Evolutionary conservation across 192 early-diverging fungal species (phyloP).

Genomic region (Coemansia sp.): DNA sequence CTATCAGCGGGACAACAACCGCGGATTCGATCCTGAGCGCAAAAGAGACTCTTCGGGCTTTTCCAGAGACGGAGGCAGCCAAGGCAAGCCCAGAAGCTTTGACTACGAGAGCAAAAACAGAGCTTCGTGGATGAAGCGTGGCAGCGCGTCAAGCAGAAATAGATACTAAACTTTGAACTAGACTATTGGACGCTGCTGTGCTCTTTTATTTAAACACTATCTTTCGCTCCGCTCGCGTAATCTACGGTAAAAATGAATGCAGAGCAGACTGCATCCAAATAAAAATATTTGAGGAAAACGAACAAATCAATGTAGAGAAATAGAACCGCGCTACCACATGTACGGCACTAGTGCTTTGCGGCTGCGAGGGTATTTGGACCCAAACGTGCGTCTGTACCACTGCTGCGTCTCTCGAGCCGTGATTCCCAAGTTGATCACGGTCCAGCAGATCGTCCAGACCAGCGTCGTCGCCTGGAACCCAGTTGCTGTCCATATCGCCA

Average conservation of each 20-base stretch:
- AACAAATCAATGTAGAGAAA: no score
- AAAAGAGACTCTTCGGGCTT: neutral
- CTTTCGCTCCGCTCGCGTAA: no score
- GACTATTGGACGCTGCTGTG: no score
- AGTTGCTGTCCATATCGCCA: conserved; percentile 56
- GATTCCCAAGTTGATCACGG: conserved; percentile 59
- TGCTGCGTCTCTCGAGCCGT: conserved; percentile 61
- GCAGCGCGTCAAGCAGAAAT: conserved; percentile 1
- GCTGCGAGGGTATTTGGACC: conserved; percentile 39
- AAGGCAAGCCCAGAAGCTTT: neutral
- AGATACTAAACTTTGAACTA: neutral
- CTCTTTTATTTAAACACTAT: no score
- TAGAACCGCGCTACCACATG: conserved; percentile 18
- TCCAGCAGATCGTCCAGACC: conserved; percentile 58
- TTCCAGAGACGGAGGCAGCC: neutral
- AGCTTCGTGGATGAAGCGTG: conserved; percentile 16
- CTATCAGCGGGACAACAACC: neutral
- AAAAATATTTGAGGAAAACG: no score
- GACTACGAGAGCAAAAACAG: neutral
- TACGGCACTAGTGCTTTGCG: conserved; percentile 39
- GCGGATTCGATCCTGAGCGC: neutral
- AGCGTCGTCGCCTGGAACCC: conserved; percentile 44
- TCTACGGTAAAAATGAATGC: no score
- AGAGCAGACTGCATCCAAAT: no score
- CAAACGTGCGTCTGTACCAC: conserved; percentile 69